Percentiles rank a stretch among this genome's conserved stretches.
Evolutionary conservation across 768 basidiomycete genomes (phyloP).

Genomic region (Amanita exitialis): DNA sequence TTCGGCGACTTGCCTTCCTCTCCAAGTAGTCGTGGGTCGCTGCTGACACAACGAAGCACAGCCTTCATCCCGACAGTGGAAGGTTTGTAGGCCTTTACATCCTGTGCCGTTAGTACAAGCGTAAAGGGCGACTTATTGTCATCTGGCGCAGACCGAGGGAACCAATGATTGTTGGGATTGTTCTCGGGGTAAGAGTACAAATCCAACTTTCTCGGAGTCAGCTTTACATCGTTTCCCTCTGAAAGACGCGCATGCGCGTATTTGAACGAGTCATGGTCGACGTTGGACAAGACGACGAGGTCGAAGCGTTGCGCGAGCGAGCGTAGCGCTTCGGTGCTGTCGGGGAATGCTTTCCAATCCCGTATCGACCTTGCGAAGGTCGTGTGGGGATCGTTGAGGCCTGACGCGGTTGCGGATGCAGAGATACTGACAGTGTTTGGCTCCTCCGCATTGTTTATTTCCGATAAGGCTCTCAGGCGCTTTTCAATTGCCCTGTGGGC

Average conservation of each 20-base stretch:
- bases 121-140: slow-evolving; percentile 50
- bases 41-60: slow-evolving; percentile 32
- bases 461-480: slow-evolving; percentile 23
- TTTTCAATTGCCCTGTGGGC: slow-evolving; percentile 27
- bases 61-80: slow-evolving; percentile 42
- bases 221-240: slow-evolving; percentile 15
- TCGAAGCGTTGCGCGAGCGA: slow-evolving; percentile 53
- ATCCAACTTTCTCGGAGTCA: slow-evolving; percentile 13
- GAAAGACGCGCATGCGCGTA: slow-evolving; percentile 49
- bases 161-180: slow-evolving; percentile 29
- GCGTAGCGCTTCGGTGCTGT: slow-evolving; percentile 50
- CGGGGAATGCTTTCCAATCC: slow-evolving; percentile 58
- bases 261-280: slow-evolving; percentile 55
- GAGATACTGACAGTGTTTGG: slow-evolving; percentile 3
- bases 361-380: slow-evolving; percentile 51
- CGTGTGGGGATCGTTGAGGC: slow-evolving; percentile 21
- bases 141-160: slow-evolving; percentile 26
- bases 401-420: slow-evolving; percentile 3
- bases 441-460: slow-evolving; percentile 10
- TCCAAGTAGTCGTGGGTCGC: slow-evolving; percentile 30
- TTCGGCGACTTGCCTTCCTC: slow-evolving; percentile 13
- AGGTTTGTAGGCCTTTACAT: slow-evolving; percentile 67
- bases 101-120: slow-evolving; percentile 61
- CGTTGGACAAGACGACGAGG: slow-evolving; percentile 68
- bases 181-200: slow-evolving; percentile 22